These are phyloP conservation scores for Chaetomidium leptoderma DNA, from an alignment of 495 filamentous ascomycete genomes.

Conservation along the genomic window DNA sequence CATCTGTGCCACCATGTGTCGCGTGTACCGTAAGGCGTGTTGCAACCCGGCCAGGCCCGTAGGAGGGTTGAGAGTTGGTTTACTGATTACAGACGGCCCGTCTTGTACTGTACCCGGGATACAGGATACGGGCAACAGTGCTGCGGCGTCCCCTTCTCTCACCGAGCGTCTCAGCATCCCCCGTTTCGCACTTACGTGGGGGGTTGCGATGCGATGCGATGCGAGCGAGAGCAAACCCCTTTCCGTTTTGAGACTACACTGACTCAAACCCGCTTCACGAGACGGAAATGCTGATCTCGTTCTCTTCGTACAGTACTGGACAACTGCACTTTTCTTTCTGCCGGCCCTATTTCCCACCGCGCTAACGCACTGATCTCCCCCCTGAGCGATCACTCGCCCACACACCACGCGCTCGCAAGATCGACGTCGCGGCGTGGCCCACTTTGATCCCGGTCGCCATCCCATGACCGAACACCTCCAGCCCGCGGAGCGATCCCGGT, in stretches of 20 bases:
- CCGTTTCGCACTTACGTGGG: constrained; percentile 2
- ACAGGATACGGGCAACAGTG: not conserved
- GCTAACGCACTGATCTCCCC: constrained; percentile 3
- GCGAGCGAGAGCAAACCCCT: no score
- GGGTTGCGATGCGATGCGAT: not conserved
- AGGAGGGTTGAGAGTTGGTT: no score
- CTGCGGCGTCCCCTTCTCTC: not conserved
- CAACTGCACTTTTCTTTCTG: not conserved
- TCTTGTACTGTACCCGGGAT: not conserved
- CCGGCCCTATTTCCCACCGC: not conserved
- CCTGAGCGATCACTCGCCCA: not conserved
- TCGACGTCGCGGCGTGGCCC: constrained; percentile 5
- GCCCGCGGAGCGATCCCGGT: constrained; percentile 17
- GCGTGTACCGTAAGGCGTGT: not conserved
- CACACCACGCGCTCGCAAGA: not conserved
- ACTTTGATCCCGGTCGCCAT: constrained; percentile 11
- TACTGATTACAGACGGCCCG: no score
- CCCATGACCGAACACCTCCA: not conserved
- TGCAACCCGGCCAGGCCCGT: not conserved
- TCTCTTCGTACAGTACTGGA: not conserved
- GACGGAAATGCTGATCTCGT: not conserved
- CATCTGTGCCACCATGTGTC: constrained; percentile 6
- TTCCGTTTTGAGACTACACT: constrained; percentile 4
- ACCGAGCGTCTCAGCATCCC: constrained; percentile 2
- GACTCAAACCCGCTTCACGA: not conserved